A percentile compares a stretch with the other conserved stretches of the same genome.
Evolutionary conservation across 352 stramenopile species (phyloP).

Genomic region (Blastocystis sp.): DNA sequence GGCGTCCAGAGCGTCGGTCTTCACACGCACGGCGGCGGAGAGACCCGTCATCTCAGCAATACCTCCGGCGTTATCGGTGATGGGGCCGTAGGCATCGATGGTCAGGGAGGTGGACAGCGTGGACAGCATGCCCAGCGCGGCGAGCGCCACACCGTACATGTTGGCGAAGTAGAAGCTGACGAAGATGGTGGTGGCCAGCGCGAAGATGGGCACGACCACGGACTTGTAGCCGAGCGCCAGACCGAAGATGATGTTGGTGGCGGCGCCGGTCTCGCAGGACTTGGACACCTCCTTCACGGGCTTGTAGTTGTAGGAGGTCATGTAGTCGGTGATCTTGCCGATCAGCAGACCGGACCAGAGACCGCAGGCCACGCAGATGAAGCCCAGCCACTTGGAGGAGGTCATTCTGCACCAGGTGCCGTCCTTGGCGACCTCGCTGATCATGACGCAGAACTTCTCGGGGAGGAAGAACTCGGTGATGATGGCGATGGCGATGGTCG

Average conservation of each 20-base stretch:
- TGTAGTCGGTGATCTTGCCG: slow-evolving; percentile 98
- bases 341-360: slow-evolving; percentile 94
- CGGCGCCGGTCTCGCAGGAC: slow-evolving; percentile 93
- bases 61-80: slow-evolving; percentile 97
- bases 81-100: slow-evolving; percentile 98
- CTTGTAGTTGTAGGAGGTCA: slow-evolving; percentile 93
- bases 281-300: slow-evolving; percentile 92
- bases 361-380: slow-evolving; percentile 88
- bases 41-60: slow-evolving; percentile 99
- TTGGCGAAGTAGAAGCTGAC: slow-evolving; percentile 90
- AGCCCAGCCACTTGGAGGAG: slow-evolving; percentile 80
- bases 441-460: slow-evolving; percentile 71
- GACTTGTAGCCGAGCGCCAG: slow-evolving; percentile 98
- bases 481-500: slow-evolving; percentile 79
- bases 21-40: slow-evolving; percentile 90
- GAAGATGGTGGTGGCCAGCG: slow-evolving; percentile 94
- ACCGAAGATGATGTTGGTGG: slow-evolving; percentile 99
- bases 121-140: slow-evolving; percentile 95
- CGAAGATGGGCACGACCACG: slow-evolving; percentile 94
- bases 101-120: slow-evolving; percentile 95
- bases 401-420: slow-evolving; percentile 80
- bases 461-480: slow-evolving; percentile 87
- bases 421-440: slow-evolving; percentile 4
- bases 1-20: slow-evolving; percentile 97
- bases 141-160: slow-evolving; percentile 93